phyloP scores from a whole-genome alignment of 345 rosid genomes.

The Brassica cretica region DNA sequence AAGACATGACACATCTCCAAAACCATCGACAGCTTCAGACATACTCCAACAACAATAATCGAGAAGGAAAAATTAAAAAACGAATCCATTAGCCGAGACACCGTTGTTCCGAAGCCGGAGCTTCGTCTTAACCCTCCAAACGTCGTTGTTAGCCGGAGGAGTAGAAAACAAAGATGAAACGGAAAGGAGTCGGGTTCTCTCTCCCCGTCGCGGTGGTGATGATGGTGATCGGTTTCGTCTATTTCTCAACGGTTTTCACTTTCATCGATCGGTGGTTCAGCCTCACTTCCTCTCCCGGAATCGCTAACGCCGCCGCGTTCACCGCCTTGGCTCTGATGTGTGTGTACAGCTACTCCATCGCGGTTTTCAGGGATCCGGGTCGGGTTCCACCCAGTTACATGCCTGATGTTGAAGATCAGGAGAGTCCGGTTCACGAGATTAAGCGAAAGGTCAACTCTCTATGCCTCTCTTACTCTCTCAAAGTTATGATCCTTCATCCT shows the following conservation, averaged over 20 bases:
- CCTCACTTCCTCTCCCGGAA: conserved; percentile 74
- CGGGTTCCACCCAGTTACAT: conserved; percentile 65
- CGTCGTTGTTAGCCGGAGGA: not conserved
- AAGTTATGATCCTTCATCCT: not conserved
- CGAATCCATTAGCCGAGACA: conserved; percentile 46
- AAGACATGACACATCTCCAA: conserved; percentile 23
- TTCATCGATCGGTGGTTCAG: conserved; percentile 92
- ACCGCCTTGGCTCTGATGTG: conserved; percentile 72
- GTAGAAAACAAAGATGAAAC: conserved; percentile 48
- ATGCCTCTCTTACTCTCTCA: not conserved
- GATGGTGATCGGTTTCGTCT: conserved; percentile 63
- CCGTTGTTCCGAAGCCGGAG: conserved; percentile 72
- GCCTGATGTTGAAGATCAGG: conserved; percentile 78
- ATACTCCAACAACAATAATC: conserved; percentile 33
- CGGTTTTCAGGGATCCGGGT: conserved; percentile 82
- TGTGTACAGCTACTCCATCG: conserved; percentile 53
- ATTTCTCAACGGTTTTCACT: conserved; percentile 70
- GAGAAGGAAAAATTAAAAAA: not conserved
- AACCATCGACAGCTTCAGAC: conserved; percentile 24
- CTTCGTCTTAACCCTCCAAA: conserved; percentile 39
- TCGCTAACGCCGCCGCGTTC: conserved; percentile 70
- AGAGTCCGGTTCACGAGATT: conserved; percentile 75
- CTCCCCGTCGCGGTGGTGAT: conserved; percentile 67
- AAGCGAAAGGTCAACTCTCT: conserved; percentile 72
- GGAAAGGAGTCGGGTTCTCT: conserved; percentile 52